phyloP scores from a whole-genome alignment of 768 basidiomycete genomes.

The Podaxis carcinomalis region DNA sequence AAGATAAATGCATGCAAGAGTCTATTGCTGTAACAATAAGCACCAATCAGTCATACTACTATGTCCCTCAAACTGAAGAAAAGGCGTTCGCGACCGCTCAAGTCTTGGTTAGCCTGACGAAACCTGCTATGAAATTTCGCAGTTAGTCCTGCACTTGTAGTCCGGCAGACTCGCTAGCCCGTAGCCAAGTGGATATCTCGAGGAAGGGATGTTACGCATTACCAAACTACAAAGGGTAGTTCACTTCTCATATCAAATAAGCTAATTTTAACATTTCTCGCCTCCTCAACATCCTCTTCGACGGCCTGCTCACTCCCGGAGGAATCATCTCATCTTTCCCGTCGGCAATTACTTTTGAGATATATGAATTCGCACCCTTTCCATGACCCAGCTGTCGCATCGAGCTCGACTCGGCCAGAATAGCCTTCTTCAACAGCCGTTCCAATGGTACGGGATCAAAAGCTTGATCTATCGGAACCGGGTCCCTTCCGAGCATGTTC shows the following conservation, averaged over 20 bases:
- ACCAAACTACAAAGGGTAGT: too few relatives aligned
- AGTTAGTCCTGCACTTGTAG: too few relatives aligned
- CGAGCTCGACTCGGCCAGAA: constrained; percentile 1
- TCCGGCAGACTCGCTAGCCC: too few relatives aligned
- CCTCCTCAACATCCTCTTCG: background rate
- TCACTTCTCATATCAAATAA: background rate
- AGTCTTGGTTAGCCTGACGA: too few relatives aligned
- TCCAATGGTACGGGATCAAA: constrained; percentile 17
- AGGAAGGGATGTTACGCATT: too few relatives aligned
- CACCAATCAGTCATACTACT: too few relatives aligned
- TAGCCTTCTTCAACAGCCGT: constrained; percentile 17
- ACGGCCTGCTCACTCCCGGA: background rate
- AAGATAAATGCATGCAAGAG: too few relatives aligned
- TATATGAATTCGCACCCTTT: background rate
- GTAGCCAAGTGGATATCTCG: too few relatives aligned
- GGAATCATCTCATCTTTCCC: background rate
- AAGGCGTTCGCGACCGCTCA: too few relatives aligned
- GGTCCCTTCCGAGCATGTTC: constrained; percentile 16
- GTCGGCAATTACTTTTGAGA: background rate
- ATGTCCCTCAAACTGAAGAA: too few relatives aligned
- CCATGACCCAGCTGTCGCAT: background rate
- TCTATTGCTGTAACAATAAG: too few relatives aligned
- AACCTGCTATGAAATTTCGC: too few relatives aligned
- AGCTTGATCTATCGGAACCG: constrained; percentile 10
- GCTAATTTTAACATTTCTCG: background rate